phyloP scores from a whole-genome alignment of 345 rosid species.

The Lepidium africanum region DNA sequence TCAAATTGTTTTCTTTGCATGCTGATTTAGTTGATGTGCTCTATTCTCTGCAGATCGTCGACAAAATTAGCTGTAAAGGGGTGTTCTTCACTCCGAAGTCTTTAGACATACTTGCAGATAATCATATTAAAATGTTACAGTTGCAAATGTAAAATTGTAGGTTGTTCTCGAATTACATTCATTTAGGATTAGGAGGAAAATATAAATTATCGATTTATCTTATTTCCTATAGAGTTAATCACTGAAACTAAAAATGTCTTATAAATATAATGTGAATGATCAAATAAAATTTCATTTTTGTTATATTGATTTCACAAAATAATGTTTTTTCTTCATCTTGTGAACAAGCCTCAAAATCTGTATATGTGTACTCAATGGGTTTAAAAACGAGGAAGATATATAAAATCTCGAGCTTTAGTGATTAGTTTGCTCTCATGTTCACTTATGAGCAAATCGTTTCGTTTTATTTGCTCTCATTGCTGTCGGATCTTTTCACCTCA shows the following conservation, averaged over 20 bases:
- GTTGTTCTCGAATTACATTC: slow-evolving; percentile 18
- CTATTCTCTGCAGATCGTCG: slow-evolving; percentile 16
- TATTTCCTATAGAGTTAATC: slow-evolving; percentile 1
- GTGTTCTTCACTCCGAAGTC: slow-evolving; percentile 11
- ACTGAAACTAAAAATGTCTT: slow-evolving; percentile 4
- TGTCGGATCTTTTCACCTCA: no score
- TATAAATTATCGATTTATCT: neutral
- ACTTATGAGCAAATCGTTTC: no score
- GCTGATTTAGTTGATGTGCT: neutral
- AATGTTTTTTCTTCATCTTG: neutral
- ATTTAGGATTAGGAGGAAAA: slow-evolving; percentile 16
- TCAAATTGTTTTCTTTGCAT: neutral
- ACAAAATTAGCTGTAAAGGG: slow-evolving; percentile 21
- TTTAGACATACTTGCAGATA: slow-evolving; percentile 5
- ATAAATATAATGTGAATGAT: slow-evolving; percentile 30
- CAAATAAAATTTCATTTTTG: slow-evolving; percentile 6
- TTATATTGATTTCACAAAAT: neutral
- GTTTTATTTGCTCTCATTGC: no score
- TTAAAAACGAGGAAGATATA: neutral
- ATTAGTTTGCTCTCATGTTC: neutral
- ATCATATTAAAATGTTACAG: slow-evolving; percentile 16
- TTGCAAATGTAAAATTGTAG: slow-evolving; percentile 21
- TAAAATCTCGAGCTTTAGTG: neutral
- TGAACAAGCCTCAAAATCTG: neutral
- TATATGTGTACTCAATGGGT: neutral